Evolutionary conservation across 768 basidiomycete genomes (phyloP).

Genomic region (Hebeloma cylindrosporum): DNA sequence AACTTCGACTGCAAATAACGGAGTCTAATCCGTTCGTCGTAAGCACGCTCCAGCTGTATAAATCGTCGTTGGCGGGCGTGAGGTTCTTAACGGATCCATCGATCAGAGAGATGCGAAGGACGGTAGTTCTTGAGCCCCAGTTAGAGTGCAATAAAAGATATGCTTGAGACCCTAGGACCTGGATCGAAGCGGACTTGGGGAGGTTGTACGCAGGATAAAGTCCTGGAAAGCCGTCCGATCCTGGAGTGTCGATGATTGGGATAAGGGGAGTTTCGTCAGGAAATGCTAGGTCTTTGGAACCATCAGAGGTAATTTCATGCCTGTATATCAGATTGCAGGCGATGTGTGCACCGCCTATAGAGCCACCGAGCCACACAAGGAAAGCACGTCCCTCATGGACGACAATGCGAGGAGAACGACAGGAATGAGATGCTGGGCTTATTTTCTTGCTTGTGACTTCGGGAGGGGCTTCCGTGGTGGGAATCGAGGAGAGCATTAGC

Average conservation of each 20-base stretch:
- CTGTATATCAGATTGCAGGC: constrained; percentile 53
- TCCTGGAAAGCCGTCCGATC: constrained; percentile 53
- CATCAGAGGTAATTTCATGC: constrained; percentile 33
- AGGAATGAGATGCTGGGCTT: constrained; percentile 44
- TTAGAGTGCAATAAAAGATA: constrained; percentile 45
- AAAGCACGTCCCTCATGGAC: constrained; percentile 19
- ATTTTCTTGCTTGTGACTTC: constrained; percentile 35
- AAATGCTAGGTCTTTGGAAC: neutral
- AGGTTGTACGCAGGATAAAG: constrained; percentile 56
- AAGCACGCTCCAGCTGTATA: constrained; percentile 57
- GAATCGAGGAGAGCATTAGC: constrained; percentile 26
- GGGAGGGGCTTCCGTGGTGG: neutral
- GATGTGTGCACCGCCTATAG: constrained; percentile 58
- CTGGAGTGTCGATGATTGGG: constrained; percentile 39
- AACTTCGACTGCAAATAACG: constrained; percentile 52
- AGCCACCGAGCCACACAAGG: constrained; percentile 56
- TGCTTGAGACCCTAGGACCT: constrained; percentile 18
- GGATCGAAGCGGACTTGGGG: constrained; percentile 33
- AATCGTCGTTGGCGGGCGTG: constrained; percentile 35
- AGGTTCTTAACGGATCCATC: constrained; percentile 44
- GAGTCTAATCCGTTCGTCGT: constrained; percentile 43
- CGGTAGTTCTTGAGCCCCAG: constrained; percentile 54
- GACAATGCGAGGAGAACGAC: constrained; percentile 59
- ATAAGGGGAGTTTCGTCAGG: constrained; percentile 35
- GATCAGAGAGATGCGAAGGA: constrained; percentile 45